Evolutionary conservation across 2,329 filamentous ascomycete species (phyloP).

Genomic region (Talaromyces sp.): DNA sequence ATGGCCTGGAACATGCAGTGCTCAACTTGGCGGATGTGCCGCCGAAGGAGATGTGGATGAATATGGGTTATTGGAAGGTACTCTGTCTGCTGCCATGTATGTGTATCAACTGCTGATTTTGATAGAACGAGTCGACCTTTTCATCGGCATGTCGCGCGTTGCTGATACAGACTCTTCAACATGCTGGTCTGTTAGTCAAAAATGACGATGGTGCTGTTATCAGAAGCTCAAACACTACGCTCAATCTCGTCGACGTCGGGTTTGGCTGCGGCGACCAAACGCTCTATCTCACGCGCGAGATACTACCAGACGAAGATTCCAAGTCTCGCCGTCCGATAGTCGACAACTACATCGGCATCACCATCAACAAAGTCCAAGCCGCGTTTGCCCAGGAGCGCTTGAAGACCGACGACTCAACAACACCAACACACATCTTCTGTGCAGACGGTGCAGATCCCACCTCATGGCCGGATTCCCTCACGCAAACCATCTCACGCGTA

Average conservation of each 20-base stretch:
- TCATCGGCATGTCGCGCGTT: slow-evolving; percentile 47
- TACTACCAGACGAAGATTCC: background rate
- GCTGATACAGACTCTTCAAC: slow-evolving; percentile 42
- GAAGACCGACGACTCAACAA: background rate
- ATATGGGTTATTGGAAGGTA: slow-evolving; percentile 56
- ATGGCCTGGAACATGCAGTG: background rate
- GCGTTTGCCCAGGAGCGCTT: background rate
- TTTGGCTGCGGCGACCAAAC: slow-evolving; percentile 58
- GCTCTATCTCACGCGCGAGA: slow-evolving; percentile 34
- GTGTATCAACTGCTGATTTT: too few relatives aligned
- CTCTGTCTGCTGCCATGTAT: too few relatives aligned
- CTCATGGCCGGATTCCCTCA: slow-evolving; percentile 34
- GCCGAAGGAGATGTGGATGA: slow-evolving; percentile 56
- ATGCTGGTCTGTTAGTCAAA: slow-evolving; percentile 35
- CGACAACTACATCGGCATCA: background rate
- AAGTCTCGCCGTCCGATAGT: background rate
- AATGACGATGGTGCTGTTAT: slow-evolving; percentile 6
- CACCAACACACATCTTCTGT: slow-evolving; percentile 27
- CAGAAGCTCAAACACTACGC: background rate
- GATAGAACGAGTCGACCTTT: slow-evolving; percentile 20
- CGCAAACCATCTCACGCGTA: slow-evolving; percentile 9
- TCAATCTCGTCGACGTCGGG: slow-evolving; percentile 45
- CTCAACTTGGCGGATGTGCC: slow-evolving; percentile 18
- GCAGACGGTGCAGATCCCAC: slow-evolving; percentile 48
- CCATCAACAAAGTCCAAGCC: background rate